Evolutionary conservation across 306 rosid genomes (phyloP), one percentile per base, ranked within the genome.

Genomic region (Carpinus viminea): DNA sequence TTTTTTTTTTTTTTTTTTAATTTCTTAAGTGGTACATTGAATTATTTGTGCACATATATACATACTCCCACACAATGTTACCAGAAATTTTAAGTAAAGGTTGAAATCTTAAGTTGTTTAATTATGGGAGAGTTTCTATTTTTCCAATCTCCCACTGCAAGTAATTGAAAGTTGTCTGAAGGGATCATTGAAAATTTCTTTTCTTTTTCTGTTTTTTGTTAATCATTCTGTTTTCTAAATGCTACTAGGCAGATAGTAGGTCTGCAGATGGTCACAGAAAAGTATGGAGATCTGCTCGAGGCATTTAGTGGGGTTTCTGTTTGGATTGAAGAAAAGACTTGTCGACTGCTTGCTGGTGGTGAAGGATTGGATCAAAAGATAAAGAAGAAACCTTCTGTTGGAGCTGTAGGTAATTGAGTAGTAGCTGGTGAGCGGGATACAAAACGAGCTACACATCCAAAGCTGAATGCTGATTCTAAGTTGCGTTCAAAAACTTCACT

Each of bases 311-410:
- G 78, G 57, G 80, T 79, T 75, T 80, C 97, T 77, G 81, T 82
- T 82, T 89, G 91, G 83, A 80, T 78, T 80, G 96, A 94, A 86
- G 98, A 94, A 85, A 94, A 92, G 83, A 89, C 94, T 77, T 92
- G 94, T 73, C 87, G 92, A 85, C 82, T 92, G 83, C 97, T 88
- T 83, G 90, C 93, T 73, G 94, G 92, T 48, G 96, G 96, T 74
- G 97, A 94, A 86, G 91, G 92, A 61, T 90, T 90, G 87, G 96
- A 92, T 87, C 88, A 92, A 68, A 94, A 92, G 75, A 85, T 87
- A 74, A 94, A 92, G 80, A 94, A 87, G 92, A 94, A 80, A 80
- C 90, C 96, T 56, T 89, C 98, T 62, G 92, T 94, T 59, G 98
- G 97, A 79, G 82, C 93, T 78, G 94, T 88, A 62, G 90, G 91